A percentile compares a stretch with the other conserved stretches of the same genome.
Evolutionary conservation across 2,329 filamentous ascomycete species (phyloP).

Genomic region (Geosmithia putterillii): DNA sequence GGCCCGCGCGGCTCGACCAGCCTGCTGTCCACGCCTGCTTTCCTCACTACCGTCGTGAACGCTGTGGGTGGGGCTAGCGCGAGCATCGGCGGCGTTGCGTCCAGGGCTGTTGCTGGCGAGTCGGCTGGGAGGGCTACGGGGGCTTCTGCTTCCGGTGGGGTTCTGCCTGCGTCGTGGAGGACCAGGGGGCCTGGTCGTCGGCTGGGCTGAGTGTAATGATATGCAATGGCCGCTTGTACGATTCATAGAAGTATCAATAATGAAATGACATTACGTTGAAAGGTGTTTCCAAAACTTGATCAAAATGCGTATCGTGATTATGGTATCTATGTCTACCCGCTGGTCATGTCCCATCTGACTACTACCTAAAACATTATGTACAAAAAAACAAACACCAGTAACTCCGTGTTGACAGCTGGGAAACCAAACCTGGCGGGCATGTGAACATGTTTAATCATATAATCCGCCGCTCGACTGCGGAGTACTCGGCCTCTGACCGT

Average conservation of each 20-base stretch:
- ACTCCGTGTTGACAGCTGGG: no score
- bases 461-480: background rate
- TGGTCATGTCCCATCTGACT: background rate
- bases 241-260: background rate
- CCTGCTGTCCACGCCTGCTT: slow-evolving; percentile 59
- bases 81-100: background rate
- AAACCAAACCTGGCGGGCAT: no score
- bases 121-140: slow-evolving; percentile 27
- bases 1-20: slow-evolving; percentile 60
- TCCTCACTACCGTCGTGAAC: slow-evolving; percentile 56
- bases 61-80: slow-evolving; percentile 10
- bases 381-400: no score
- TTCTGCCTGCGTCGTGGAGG: slow-evolving; percentile 52
- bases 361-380: no score
- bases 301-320: background rate
- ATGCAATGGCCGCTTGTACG: background rate
- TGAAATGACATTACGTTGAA: background rate
- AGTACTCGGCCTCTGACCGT: background rate
- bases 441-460: background rate
- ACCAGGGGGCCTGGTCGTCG: slow-evolving; percentile 50
- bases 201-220: slow-evolving; percentile 31
- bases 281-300: background rate
- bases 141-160: slow-evolving; percentile 27
- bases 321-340: background rate
- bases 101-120: slow-evolving; percentile 2